phyloP scores from a whole-genome alignment of 306 rosid genomes.

The Senna siamea region DNA sequence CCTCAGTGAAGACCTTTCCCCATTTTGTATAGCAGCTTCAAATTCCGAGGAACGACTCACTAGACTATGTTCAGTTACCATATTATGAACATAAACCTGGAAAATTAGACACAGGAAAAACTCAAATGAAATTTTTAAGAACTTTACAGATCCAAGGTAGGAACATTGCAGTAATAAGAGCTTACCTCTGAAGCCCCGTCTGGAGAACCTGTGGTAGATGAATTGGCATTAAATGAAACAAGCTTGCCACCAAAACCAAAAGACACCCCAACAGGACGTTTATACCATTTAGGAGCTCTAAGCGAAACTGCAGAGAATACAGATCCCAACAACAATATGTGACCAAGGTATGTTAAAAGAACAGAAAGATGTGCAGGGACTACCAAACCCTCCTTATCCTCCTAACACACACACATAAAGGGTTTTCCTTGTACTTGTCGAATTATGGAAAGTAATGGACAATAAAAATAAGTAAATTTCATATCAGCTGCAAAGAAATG shows the following conservation, averaged over 20 bases:
- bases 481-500: constrained; percentile 24
- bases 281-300: constrained; percentile 98
- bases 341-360: background rate
- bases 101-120: constrained; percentile 31
- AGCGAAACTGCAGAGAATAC: constrained; percentile 60
- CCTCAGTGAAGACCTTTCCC: constrained; percentile 76
- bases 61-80: constrained; percentile 85
- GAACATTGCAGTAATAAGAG: constrained; percentile 29
- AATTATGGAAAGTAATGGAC: constrained; percentile 18
- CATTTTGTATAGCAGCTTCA: constrained; percentile 94
- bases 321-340: constrained; percentile 19
- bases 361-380: background rate
- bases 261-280: constrained; percentile 91
- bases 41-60: constrained; percentile 89
- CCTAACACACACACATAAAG: constrained; percentile 2
- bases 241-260: constrained; percentile 99
- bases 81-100: constrained; percentile 86
- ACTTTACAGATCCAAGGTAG: constrained; percentile 20
- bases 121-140: constrained; percentile 28
- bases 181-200: constrained; percentile 77
- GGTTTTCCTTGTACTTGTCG: background rate
- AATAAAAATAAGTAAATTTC: constrained; percentile 16
- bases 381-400: constrained; percentile 19
- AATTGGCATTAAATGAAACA: constrained; percentile 66
- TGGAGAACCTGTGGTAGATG: constrained; percentile 61